These are phyloP conservation scores for Lichtheimia ornata DNA, from an alignment of 371 early-diverging fungal genomes.

Conservation along the genomic window DNA sequence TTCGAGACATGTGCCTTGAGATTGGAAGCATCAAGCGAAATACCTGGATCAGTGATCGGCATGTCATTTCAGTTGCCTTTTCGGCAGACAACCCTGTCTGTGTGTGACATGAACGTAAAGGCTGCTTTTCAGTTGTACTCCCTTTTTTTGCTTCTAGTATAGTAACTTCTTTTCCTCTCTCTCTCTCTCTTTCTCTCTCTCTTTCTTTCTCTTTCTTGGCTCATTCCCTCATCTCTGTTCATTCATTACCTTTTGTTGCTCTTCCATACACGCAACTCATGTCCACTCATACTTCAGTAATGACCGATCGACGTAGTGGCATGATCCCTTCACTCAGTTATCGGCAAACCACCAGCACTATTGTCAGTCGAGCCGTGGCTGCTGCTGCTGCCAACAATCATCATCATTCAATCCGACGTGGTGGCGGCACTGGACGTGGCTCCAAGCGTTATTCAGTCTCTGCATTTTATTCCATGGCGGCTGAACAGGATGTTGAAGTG, in stretches of 20 bases:
- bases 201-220: no score
- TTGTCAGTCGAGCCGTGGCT: constrained; percentile 46
- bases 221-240: constrained; percentile 7
- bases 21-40: no score
- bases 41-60: no score
- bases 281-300: constrained; percentile 14
- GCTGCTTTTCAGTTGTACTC: no score
- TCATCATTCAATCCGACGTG: constrained; percentile 36
- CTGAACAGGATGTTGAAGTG: constrained; percentile 92
- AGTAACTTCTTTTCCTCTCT: background rate
- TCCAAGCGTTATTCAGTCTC: constrained; percentile 83
- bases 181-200: no score
- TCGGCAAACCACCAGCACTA: constrained; percentile 29
- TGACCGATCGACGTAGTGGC: constrained; percentile 48
- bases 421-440: constrained; percentile 25
- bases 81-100: no score
- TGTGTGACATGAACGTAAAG: background rate
- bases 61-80: no score
- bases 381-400: constrained; percentile 52
- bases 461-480: constrained; percentile 93
- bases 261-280: constrained; percentile 1
- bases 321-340: constrained; percentile 44
- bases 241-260: constrained; percentile 5
- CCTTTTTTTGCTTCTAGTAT: constrained; percentile 2
- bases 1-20: no score